Conservation (phyloP, 2,329 filamentous ascomycete genomes). For the Ilyonectria sp. region DNA sequence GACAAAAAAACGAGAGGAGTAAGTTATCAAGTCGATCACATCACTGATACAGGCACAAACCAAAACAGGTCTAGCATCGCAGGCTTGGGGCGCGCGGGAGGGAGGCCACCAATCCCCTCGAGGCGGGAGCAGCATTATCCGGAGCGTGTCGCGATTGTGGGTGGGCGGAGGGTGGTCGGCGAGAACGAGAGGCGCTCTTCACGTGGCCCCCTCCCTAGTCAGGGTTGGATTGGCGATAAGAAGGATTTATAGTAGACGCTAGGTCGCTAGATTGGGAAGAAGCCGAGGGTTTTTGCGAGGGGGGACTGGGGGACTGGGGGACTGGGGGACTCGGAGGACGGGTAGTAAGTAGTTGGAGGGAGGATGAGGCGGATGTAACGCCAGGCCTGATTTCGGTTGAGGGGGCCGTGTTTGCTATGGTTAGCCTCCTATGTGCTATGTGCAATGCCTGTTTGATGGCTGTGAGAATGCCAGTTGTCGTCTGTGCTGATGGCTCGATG, state of each 20-base stretch:
- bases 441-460: not conserved
- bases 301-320: not conserved
- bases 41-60: slow-evolving; percentile 4
- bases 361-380: slow-evolving; percentile 27
- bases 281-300: slow-evolving; percentile 4
- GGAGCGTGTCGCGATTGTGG: not conserved
- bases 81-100: not conserved
- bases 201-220: slow-evolving; percentile 20
- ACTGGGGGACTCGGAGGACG: too few species aligned
- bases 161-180: slow-evolving; percentile 1
- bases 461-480: not conserved
- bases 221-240: slow-evolving; percentile 17
- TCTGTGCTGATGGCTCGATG: not conserved
- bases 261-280: slow-evolving; percentile 23
- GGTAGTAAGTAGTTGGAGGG: not conserved
- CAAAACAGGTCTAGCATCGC: not conserved
- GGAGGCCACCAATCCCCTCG: slow-evolving; percentile 15
- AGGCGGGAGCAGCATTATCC: slow-evolving; percentile 2
- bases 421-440: not conserved
- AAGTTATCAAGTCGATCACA: slow-evolving; percentile 3
- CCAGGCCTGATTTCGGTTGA: slow-evolving; percentile 23
- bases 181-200: not conserved
- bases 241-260: slow-evolving; percentile 27
- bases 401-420: not conserved
- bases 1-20: not conserved